Conservation (phyloP, 306 rosid species). For the Coriaria nepalensis region DNA sequence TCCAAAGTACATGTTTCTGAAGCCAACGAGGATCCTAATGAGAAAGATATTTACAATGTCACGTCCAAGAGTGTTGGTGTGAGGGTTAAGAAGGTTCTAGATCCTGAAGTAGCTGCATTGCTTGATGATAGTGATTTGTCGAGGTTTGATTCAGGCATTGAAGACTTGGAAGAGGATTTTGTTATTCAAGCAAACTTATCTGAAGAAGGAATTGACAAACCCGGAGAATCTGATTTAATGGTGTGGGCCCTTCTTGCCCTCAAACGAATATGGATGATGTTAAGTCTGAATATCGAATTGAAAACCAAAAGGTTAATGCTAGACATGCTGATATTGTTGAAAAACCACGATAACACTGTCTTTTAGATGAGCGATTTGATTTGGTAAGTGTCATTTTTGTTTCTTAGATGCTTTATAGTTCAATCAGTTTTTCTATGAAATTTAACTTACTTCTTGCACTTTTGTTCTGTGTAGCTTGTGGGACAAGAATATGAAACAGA, state of each 20-base stretch:
- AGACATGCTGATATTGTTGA: slow-evolving; percentile 19
- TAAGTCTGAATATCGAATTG: slow-evolving; percentile 14
- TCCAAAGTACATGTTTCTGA: slow-evolving; percentile 42
- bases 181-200: slow-evolving; percentile 57
- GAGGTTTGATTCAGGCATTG: slow-evolving; percentile 68
- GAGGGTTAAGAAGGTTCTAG: slow-evolving; percentile 62
- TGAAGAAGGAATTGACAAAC: slow-evolving; percentile 22
- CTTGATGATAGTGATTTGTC: slow-evolving; percentile 69
- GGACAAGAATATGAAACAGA: slow-evolving; percentile 48
- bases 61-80: slow-evolving; percentile 50
- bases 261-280: slow-evolving; percentile 10
- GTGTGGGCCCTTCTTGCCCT: slow-evolving; percentile 3
- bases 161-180: slow-evolving; percentile 91
- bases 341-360: slow-evolving; percentile 44
- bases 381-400: slow-evolving; percentile 31
- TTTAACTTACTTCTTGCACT: slow-evolving; percentile 3
- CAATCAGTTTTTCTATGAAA: slow-evolving; percentile 2
- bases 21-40: slow-evolving; percentile 29
- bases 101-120: slow-evolving; percentile 76
- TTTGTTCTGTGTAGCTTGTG: slow-evolving; percentile 38
- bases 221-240: not conserved
- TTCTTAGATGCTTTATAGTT: slow-evolving; percentile 1
- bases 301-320: not conserved
- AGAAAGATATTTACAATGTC: slow-evolving; percentile 31
- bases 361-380: slow-evolving; percentile 81